A percentile compares a stretch with the other conserved stretches of the same genome.
Conservation (phyloP, 331 rosid species). For the Malus hybrid region DNA sequence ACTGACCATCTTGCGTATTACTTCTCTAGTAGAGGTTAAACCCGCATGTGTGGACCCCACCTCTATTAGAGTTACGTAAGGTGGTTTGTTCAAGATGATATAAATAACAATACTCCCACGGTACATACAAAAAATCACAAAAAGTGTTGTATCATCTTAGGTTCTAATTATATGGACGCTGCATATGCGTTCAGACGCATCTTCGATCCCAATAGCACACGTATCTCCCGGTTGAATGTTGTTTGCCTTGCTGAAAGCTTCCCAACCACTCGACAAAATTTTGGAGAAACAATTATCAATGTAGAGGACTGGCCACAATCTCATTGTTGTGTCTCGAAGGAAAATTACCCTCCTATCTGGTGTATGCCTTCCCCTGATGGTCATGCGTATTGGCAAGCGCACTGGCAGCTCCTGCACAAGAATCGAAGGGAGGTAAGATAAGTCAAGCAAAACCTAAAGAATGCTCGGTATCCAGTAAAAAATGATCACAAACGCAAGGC, state of each 20-base stretch:
- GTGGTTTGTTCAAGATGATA: neutral
- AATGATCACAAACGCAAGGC: neutral
- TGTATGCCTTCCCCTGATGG: neutral
- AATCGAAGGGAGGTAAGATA: neutral
- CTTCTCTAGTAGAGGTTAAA: neutral
- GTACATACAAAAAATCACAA: neutral
- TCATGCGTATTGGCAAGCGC: constrained; percentile 14
- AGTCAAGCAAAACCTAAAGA: neutral
- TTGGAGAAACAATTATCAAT: constrained; percentile 8
- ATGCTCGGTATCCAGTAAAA: neutral
- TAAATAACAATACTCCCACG: neutral
- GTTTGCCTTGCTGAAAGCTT: constrained; percentile 35
- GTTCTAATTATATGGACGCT: no score
- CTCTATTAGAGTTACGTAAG: neutral
- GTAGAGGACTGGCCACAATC: constrained; percentile 54
- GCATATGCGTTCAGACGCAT: constrained; percentile 4
- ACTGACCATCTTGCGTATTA: neutral
- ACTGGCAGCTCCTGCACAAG: constrained; percentile 37
- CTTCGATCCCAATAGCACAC: constrained; percentile 6
- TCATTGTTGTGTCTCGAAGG: constrained; percentile 31
- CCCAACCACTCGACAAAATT: constrained; percentile 43
- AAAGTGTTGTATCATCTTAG: neutral
- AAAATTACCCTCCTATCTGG: constrained; percentile 22
- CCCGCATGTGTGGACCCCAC: neutral
- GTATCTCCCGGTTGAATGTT: neutral